phyloP scores from a whole-genome alignment of 306 rosid species.

The Hippophae gyantsensis region DNA sequence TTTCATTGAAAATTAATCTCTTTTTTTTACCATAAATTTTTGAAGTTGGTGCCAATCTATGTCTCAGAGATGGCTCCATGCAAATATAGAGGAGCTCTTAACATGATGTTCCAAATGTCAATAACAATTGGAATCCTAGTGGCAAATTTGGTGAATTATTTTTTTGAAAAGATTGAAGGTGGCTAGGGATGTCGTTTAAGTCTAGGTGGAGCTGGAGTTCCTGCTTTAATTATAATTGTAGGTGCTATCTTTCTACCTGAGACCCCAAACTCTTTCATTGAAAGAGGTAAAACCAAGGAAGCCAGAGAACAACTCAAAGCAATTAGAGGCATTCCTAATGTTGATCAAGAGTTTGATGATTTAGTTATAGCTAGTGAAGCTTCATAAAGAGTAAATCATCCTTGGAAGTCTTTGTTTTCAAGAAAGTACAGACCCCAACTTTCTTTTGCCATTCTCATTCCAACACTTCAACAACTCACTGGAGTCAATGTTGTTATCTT shows the following conservation, averaged over 20 bases:
- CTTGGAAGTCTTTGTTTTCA: constrained; percentile 39
- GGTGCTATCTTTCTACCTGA: constrained; percentile 58
- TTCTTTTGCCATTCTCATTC: constrained; percentile 45
- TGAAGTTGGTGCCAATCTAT: constrained; percentile 72
- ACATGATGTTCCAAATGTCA: constrained; percentile 68
- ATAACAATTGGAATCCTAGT: constrained; percentile 62
- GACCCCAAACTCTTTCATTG: constrained; percentile 69
- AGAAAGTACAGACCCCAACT: constrained; percentile 73
- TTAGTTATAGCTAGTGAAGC: constrained; percentile 49
- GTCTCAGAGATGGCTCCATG: constrained; percentile 72
- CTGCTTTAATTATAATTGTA: constrained; percentile 45
- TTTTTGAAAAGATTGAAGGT: constrained; percentile 32
- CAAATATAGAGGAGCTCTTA: constrained; percentile 47
- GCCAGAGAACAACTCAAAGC: constrained; percentile 38
- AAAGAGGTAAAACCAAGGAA: constrained; percentile 30
- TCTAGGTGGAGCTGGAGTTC: constrained; percentile 66
- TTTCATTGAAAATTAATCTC: background rate
- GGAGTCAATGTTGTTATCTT: constrained; percentile 69
- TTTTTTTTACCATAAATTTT: background rate
- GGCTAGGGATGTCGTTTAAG: constrained; percentile 77
- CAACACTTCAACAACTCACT: constrained; percentile 75
- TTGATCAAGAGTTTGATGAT: constrained; percentile 55
- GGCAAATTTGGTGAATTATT: constrained; percentile 56
- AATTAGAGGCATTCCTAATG: constrained; percentile 36
- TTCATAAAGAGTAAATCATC: constrained; percentile 33